Evolutionary conservation across 441 rosid species (phyloP), one percentile per base, ranked within the genome.

Genomic region (Populus tomentosa): DNA sequence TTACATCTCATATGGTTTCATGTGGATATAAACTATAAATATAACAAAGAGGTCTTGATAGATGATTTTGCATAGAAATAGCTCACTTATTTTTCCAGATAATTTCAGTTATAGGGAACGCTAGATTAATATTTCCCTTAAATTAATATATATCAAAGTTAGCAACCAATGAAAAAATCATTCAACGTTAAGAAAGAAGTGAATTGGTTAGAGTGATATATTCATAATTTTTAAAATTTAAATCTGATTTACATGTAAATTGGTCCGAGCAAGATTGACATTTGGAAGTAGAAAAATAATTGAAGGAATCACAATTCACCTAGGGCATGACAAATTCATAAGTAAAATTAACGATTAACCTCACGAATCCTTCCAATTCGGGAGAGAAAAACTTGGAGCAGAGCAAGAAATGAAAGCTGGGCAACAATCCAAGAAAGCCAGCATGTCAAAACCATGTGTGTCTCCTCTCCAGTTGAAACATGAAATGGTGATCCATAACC

Each of bases 391-490:
- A 13, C n/a, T 65, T 4, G 32, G 32, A 26, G 18, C 36, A 28
- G 1, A 26, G 36, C 5, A 53, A 64, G 26, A 24, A 4, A 30
- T 16, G 53, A 16, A 69, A 63, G 21, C 18, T 28, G 71, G 53
- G 9, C 67, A 5, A 56, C 5, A 1, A 23, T 2, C 5, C 35
- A 40, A 65, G 35, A 24, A 70, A 50, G 80, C 56, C 76, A 81
- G 86, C 65, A 73, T 76, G 82, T 74, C 77, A 71, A 81, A 23
- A 26, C 77, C 86, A 80, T 75, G 75, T 82, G 82, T 85, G 88
- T 88, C 85, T 79, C 86, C 82, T 80, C 78, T 73, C 82, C 86
- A 24, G 75, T n/a, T 26, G 75, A 82, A 81, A 73, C 83, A 80
- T 30, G 81, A 9, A 46, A 18, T 30, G 32, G 32, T 30, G 32